Evolutionary conservation across 192 early-diverging fungal genomes (phyloP), one percentile per base, ranked within the genome.

Genomic region (Mortierella claussenii): DNA sequence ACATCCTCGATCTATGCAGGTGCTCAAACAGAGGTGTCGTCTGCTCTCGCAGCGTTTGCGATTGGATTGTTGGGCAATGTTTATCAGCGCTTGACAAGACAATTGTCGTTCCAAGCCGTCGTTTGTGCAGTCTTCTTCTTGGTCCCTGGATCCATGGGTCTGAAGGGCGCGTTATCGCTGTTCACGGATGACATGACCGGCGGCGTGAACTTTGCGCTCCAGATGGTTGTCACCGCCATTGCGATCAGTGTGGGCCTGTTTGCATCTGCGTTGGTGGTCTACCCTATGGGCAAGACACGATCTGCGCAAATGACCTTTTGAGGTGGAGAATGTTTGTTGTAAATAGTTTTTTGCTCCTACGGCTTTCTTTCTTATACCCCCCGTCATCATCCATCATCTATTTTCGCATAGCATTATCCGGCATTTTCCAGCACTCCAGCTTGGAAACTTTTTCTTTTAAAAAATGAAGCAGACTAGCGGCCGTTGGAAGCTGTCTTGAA

Each of bases 41-140:
- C 73, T 6, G 73, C 65, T 2, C 13, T 76, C 10, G 62, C 73
- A 5, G 85, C 93, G 10, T 90, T 96, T 70, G 89, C 87, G 18
- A 90, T 98, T 80, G 96, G 95, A 0, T 64, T 96, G 27, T 67
- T 88, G 27, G 86, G 88, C 31, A 96, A 98, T 71, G 54, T 94
- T 27, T 87, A 92, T 67, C 89, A 92, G 4, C 85, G 91, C 9
- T 66, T 95, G 32, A 90, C 89, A 6, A 78, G 86, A 57, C 67
- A 85, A 47, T 86, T 93, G 49, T 90, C 91, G 4, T 88, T 96
- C 69, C 93, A 92, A 61, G 91, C 93, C 7, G 93, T 96, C 13
- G 78, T 95, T 17, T 86, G 90, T 31, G 94, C 91, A 10, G 90
- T 96, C 2, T 74, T 91, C 69, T 81, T 93, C 44, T 80, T 94